Conservation (phyloP, 495 filamentous ascomycete species). For the Filosporella fistucella region DNA sequence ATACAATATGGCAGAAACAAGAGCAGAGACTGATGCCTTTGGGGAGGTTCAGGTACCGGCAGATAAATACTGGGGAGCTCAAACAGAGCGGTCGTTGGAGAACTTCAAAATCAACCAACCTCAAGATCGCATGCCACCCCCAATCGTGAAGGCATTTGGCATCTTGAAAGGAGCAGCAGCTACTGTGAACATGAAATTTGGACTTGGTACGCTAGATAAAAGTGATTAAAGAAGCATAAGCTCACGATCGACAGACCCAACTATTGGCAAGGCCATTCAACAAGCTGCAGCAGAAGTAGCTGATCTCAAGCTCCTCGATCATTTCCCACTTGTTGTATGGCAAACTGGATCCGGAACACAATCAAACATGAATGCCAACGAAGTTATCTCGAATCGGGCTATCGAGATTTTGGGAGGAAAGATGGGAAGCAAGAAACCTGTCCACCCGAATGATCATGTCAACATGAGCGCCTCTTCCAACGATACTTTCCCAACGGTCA, state of each 20-base stretch:
- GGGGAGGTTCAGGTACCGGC: slow-evolving; percentile 88
- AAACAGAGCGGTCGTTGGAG: slow-evolving; percentile 92
- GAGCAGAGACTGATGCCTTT: slow-evolving; percentile 95
- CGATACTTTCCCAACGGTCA: slow-evolving; percentile 98
- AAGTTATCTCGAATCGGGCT: slow-evolving; percentile 98
- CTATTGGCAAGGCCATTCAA: slow-evolving; percentile 88
- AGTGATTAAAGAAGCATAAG: slow-evolving; percentile 4
- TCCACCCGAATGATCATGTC: slow-evolving; percentile 99
- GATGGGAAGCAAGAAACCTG: slow-evolving; percentile 95
- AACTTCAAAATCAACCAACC: slow-evolving; percentile 99
- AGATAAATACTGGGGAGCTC: slow-evolving; percentile 98
- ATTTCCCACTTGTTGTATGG: slow-evolving; percentile 98
- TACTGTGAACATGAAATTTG: slow-evolving; percentile 91
- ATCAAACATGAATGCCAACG: slow-evolving; percentile 99
- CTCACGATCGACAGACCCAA: slow-evolving; percentile 60
- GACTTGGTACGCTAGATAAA: slow-evolving; percentile 66
- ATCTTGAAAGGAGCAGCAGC: slow-evolving; percentile 97
- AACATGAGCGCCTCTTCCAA: slow-evolving; percentile 99
- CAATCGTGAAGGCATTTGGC: slow-evolving; percentile 88
- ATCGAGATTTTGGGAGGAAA: slow-evolving; percentile 95
- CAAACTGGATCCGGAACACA: slow-evolving; percentile 98
- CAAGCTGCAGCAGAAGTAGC: slow-evolving; percentile 93
- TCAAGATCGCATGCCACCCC: slow-evolving; percentile 95
- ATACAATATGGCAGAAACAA: slow-evolving; percentile 47
- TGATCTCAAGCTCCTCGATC: slow-evolving; percentile 87